These are phyloP conservation scores for Cadophora malorum DNA, from an alignment of 2,329 filamentous ascomycete genomes.

Conservation along the genomic window DNA sequence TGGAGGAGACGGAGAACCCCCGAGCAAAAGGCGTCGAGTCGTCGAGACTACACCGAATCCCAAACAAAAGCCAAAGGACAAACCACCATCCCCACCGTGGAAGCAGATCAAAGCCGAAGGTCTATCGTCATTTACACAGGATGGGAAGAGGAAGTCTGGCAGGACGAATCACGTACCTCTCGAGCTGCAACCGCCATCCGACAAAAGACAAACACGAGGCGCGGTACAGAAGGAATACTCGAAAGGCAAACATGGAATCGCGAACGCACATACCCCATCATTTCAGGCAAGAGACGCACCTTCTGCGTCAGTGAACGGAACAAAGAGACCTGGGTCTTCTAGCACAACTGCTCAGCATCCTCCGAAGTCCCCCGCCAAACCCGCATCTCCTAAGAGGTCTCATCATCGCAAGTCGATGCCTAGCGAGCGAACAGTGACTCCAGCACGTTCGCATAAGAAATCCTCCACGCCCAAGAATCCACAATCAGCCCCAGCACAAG, in stretches of 20 bases:
- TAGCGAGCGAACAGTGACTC: constrained; percentile 37
- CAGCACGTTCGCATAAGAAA: constrained; percentile 39
- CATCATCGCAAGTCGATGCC: constrained; percentile 42
- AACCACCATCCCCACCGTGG: constrained; percentile 86
- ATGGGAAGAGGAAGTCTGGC: constrained; percentile 72
- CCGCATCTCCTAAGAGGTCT: constrained; percentile 40
- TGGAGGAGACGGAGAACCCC: constrained; percentile 53
- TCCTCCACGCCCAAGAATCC: constrained; percentile 28
- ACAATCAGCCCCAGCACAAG: constrained; percentile 34
- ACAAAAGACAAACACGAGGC: constrained; percentile 59
- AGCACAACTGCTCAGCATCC: constrained; percentile 32
- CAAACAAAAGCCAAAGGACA: constrained; percentile 45
- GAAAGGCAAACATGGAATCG: constrained; percentile 39
- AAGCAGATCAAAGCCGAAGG: constrained; percentile 85
- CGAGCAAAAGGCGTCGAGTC: constrained; percentile 70
- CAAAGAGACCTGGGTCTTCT: constrained; percentile 34
- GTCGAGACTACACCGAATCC: constrained; percentile 54
- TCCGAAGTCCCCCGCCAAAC: constrained; percentile 37
- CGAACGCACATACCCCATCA: constrained; percentile 34
- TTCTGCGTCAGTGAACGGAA: constrained; percentile 34
- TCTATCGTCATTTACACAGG: constrained; percentile 81
- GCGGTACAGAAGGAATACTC: constrained; percentile 47
- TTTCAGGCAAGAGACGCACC: constrained; percentile 33
- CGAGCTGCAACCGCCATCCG: constrained; percentile 57
- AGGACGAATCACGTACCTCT: constrained; percentile 64